These are phyloP conservation scores for Chlamydomonas asymmetrica DNA, from an alignment of 139 green algal genomes.

Conservation along the genomic window DNA sequence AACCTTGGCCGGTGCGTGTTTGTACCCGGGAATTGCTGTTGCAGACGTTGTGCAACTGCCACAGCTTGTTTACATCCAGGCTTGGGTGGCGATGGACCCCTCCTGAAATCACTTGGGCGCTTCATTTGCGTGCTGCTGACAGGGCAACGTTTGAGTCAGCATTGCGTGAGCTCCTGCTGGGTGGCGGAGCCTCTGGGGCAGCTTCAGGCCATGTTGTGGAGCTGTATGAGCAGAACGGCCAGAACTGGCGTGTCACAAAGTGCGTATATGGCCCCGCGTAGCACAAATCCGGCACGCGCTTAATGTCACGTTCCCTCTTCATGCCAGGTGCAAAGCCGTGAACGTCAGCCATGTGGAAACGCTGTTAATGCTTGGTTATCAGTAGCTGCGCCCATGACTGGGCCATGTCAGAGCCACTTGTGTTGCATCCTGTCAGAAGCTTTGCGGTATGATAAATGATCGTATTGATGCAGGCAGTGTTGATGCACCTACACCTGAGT, in stretches of 20 bases:
- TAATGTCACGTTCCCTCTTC: background rate
- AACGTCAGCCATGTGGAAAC: background rate
- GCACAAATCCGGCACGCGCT: background rate
- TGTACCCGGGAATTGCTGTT: no score
- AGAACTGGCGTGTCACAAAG: constrained; percentile 49
- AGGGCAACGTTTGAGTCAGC: constrained; percentile 74
- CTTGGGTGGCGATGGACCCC: no score
- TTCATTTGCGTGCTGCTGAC: no score
- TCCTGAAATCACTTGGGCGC: no score
- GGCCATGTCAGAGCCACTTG: background rate
- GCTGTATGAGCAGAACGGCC: constrained; percentile 77
- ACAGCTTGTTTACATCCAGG: no score
- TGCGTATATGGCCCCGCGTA: constrained; percentile 8
- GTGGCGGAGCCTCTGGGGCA: no score
- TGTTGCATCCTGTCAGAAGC: background rate
- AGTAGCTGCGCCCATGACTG: no score
- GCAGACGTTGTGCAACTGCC: no score
- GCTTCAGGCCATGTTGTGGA: constrained; percentile 74
- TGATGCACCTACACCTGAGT: background rate
- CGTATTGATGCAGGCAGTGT: background rate
- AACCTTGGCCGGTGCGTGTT: constrained; percentile 73
- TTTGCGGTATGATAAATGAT: no score
- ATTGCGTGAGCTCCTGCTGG: constrained; percentile 82
- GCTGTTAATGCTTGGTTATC: background rate
- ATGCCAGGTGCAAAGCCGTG: background rate